Conservation (phyloP, 2,329 filamentous ascomycete species). For the Didymella exigua region DNA sequence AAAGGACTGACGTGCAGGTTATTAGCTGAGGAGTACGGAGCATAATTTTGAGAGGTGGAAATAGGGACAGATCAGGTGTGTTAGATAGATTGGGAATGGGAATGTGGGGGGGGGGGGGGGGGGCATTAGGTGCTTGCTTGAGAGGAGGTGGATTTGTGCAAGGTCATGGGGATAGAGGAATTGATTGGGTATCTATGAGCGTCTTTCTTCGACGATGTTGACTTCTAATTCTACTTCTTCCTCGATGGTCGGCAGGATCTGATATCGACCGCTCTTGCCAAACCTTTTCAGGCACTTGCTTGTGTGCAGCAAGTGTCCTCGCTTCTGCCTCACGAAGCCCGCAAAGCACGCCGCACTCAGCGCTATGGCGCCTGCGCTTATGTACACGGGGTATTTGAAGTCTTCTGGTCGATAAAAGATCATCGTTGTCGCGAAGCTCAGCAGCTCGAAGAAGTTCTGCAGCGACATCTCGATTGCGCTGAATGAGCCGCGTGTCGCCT, state of each 20-base stretch:
- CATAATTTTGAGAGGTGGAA: too few species aligned
- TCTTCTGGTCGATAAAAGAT: conserved; percentile 66
- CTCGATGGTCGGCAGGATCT: conserved; percentile 30
- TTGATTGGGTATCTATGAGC: not conserved
- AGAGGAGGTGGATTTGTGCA: too few species aligned
- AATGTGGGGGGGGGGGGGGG: too few species aligned
- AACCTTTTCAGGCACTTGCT: conserved; percentile 28
- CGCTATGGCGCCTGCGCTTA: conserved; percentile 62
- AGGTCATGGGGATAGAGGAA: too few species aligned
- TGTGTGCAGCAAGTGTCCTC: conserved; percentile 58
- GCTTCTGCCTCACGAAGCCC: conserved; percentile 60
- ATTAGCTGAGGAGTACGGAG: too few species aligned
- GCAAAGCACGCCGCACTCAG: conserved; percentile 60
- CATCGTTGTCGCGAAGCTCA: conserved; percentile 70
- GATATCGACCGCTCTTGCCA: conserved; percentile 21
- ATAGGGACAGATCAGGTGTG: too few species aligned
- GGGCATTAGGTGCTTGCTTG: too few species aligned
- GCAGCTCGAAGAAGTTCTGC: conserved; percentile 73
- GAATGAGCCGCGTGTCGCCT: conserved; percentile 64
- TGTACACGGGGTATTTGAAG: conserved; percentile 67
- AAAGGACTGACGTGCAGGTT: conserved; percentile 7
- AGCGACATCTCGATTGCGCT: conserved; percentile 70
- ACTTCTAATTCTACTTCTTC: conserved; percentile 25
- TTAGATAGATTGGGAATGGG: too few species aligned
- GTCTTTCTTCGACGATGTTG: not conserved